Evolutionary conservation across 352 stramenopile genomes (phyloP).

Genomic region (Phytopythium cucurbitacearum): DNA sequence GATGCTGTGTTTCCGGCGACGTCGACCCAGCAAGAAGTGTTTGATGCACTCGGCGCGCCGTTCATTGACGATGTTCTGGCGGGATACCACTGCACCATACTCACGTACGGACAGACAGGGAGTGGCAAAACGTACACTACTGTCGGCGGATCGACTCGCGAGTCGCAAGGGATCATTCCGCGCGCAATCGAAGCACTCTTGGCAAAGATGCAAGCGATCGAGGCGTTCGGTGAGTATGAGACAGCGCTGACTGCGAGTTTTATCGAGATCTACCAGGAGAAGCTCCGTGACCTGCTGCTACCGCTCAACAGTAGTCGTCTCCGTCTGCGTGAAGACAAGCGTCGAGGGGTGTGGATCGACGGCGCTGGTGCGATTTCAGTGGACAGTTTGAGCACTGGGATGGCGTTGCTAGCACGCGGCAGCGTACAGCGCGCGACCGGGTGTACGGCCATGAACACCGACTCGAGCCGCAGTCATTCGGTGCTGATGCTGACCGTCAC

Average conservation of each 20-base stretch:
- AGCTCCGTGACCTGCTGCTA: slow-evolving; percentile 49
- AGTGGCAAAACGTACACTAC: slow-evolving; percentile 70
- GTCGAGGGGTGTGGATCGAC: slow-evolving; percentile 37
- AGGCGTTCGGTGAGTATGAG: slow-evolving; percentile 14
- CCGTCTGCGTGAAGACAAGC: slow-evolving; percentile 42
- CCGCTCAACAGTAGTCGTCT: slow-evolving; percentile 22
- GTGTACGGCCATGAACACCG: slow-evolving; percentile 46
- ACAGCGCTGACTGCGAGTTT: slow-evolving; percentile 44
- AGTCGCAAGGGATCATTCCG: slow-evolving; percentile 30
- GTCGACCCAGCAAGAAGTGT: slow-evolving; percentile 40
- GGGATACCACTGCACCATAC: slow-evolving; percentile 71
- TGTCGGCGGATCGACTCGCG: slow-evolving; percentile 17
- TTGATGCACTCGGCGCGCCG: slow-evolving; percentile 33
- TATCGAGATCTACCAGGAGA: slow-evolving; percentile 74
- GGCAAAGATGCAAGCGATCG: slow-evolving; percentile 10
- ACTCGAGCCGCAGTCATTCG: slow-evolving; percentile 67
- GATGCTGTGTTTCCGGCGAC: slow-evolving; percentile 37
- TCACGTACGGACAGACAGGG: slow-evolving; percentile 67
- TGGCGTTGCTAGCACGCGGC: slow-evolving; percentile 33
- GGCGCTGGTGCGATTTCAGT: slow-evolving; percentile 45
- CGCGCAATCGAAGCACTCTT: slow-evolving; percentile 36
- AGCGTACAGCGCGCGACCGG: slow-evolving; percentile 34
- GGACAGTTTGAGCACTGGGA: slow-evolving; percentile 16
- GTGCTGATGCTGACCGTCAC: slow-evolving; percentile 58
- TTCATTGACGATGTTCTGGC: slow-evolving; percentile 47